Conservation (phyloP, 495 filamentous ascomycete species). For the Letharia columbiana region DNA sequence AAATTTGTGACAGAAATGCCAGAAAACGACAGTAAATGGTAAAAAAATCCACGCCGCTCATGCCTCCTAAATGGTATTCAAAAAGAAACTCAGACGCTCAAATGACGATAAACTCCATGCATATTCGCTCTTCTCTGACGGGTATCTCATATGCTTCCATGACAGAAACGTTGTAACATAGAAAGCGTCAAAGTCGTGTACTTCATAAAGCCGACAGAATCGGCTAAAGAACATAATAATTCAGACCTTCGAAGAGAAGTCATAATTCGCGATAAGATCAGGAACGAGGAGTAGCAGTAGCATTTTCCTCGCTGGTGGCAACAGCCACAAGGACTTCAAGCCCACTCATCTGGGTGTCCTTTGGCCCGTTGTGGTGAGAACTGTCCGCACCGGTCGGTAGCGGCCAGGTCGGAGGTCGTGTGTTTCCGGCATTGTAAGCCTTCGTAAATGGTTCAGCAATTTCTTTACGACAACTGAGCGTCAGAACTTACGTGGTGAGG, state of each 20-base stretch:
- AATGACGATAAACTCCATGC: not conserved
- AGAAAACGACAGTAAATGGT: constrained; percentile 13
- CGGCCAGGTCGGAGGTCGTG: constrained; percentile 27
- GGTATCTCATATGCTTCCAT: constrained; percentile 21
- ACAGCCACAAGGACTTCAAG: constrained; percentile 83
- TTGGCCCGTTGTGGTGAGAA: constrained; percentile 17
- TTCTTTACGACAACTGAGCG: not conserved
- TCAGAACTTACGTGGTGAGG: constrained; percentile 34
- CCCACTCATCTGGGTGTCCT: constrained; percentile 52
- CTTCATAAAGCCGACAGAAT: constrained; percentile 10
- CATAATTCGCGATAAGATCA: not conserved
- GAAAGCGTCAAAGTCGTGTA: constrained; percentile 14
- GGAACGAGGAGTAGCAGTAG: constrained; percentile 9
- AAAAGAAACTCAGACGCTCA: constrained; percentile 2
- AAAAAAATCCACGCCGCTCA: not conserved
- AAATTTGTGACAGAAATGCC: not conserved
- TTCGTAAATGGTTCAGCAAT: not conserved
- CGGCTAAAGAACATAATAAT: constrained; percentile 14
- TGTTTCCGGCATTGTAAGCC: constrained; percentile 25
- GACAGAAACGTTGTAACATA: constrained; percentile 13
- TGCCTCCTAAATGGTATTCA: not conserved
- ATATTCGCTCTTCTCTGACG: constrained; percentile 13
- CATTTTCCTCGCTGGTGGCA: constrained; percentile 71
- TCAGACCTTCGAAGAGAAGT: constrained; percentile 12
- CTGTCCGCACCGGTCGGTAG: constrained; percentile 14